Base-by-base conservation (phyloP, 441 rosid species). In the Brassica hybrid region DNA sequence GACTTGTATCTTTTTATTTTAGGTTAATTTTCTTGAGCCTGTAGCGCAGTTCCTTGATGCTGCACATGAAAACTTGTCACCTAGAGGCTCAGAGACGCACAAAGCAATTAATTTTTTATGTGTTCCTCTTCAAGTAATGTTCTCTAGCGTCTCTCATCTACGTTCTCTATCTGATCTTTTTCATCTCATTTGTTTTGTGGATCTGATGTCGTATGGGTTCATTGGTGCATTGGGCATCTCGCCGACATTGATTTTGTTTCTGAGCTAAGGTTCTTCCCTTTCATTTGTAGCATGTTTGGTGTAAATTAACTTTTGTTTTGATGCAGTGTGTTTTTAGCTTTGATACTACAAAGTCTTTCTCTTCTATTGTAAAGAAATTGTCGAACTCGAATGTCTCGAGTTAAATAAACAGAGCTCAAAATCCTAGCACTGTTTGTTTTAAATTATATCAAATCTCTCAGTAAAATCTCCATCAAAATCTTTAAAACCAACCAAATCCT, bases 21-120 rank as follows among this genome's bases (percentile, higher is more conserved):
- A 95, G 97, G 97, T 95, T 82, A 97, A 93, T 87, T 96, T 93
- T 71, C 95, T 93, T 74, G 99, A 95, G 85, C 99, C 98, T 6
- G 95, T 91, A 30, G 82, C 89, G 2, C 98, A 93, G 81, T 95
- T 93, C 78, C 70, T 93, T 11, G 93, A 91, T 79, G 90, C 93
- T 61, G 96, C 99, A 11, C 90, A 89, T 64, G 89, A 90, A 73
- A 90, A 84, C 73, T 80, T 95, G 88, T 81, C 85, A 63, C 77
- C 85, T 69, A 43, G 73, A 19, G 88, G 82, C 0, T 82, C 86
- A 3, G 93, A 90, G 57, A 63, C 61, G 48, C 89, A 93, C 74
- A 87, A 86, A 81, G 75, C 86, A 21, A 21, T 21, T 36, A 90
- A 93, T 81, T 95, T 91, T 74, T 91, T 80, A n/a, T 90, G 97